Evolutionary conservation across 2,329 filamentous ascomycete species (phyloP).

Genomic region (Aspergillus transmontanensis): DNA sequence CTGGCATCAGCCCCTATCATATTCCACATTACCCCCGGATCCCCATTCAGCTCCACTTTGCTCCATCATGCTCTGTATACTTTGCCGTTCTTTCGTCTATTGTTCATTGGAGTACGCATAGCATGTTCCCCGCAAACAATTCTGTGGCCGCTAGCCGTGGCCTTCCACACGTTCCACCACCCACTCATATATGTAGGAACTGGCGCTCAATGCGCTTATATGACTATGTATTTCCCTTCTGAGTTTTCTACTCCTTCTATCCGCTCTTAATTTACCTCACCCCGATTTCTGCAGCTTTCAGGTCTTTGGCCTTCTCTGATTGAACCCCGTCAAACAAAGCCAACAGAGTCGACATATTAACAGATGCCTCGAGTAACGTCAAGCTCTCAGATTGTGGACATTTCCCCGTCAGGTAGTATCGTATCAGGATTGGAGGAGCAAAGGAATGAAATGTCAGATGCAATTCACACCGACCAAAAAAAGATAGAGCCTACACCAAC

Average conservation of each 20-base stretch:
- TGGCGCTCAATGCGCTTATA: neutral
- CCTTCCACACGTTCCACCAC: neutral
- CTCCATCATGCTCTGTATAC: neutral
- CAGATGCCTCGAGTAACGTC: neutral
- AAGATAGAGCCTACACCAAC: neutral
- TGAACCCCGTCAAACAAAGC: neutral
- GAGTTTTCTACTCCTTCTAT: neutral
- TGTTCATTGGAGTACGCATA: neutral
- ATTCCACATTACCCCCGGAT: neutral
- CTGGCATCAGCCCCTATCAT: neutral
- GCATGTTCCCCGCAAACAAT: neutral
- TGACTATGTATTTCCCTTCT: fast-evolving
- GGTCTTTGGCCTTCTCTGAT: neutral
- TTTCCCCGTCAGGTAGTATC: neutral
- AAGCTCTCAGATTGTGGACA: neutral
- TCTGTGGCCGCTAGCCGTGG: neutral
- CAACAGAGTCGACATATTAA: neutral
- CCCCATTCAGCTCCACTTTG: neutral
- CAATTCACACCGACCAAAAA: neutral
- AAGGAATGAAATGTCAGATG: neutral
- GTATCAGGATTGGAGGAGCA: neutral
- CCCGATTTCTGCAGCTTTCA: neutral
- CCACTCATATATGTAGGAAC: neutral
- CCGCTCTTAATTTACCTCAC: neutral
- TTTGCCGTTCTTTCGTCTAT: neutral